Evolutionary conservation across 768 basidiomycete genomes (phyloP), one percentile per base, ranked within the genome.

Genomic region (Lactifluus piperatus): DNA sequence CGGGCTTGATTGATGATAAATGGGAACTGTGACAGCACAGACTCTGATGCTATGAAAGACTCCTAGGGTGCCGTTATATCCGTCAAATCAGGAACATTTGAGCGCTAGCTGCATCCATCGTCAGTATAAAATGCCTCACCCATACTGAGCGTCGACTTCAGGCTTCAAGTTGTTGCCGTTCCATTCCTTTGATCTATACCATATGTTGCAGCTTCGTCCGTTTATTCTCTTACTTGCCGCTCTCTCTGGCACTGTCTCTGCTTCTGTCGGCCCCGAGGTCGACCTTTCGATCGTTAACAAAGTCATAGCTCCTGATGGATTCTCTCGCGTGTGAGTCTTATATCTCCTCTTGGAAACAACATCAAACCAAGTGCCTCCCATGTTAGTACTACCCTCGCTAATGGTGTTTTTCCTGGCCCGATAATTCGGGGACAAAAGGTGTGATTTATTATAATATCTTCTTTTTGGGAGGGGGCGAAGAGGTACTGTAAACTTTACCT

Each of bases 221-320:
- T n/a, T 58, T 41, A 13, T 56, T 41, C 26, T 60, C 2, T 24
- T 62, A 7, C 36, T 57, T 14, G 44, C 56, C 1, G 44, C 63
- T 13, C n/a, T 58, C 13, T 56, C 62, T 11, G 51, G 37, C 1
- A 41, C 48, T 18, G 37, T 30, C 13, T 54, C 54, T 6, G 65
- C 62, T 18, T 49, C 60, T 9, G 59, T 69, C 3, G 69, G 69
- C 18, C 68, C 67, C 13, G 32, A 57, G 4, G 57, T 66, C 5
- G 44, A 59, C 30, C 54, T 70, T n/a, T 16, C 22, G 22, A 63
- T 70, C 52, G 44, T 41, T 44, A 66, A 68, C 50, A 26, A 24
- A 8, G 20, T 59, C n/a, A 46, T 69, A 52, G 34, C 62, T 13
- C 69, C 66, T 0, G 69, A 70, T 56, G 69, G 69, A 0, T 67